A percentile compares a stretch with the other conserved stretches of the same genome.
These are phyloP conservation scores for Hydnum rufescens DNA, from an alignment of 768 basidiomycete species.

Conservation along the genomic window DNA sequence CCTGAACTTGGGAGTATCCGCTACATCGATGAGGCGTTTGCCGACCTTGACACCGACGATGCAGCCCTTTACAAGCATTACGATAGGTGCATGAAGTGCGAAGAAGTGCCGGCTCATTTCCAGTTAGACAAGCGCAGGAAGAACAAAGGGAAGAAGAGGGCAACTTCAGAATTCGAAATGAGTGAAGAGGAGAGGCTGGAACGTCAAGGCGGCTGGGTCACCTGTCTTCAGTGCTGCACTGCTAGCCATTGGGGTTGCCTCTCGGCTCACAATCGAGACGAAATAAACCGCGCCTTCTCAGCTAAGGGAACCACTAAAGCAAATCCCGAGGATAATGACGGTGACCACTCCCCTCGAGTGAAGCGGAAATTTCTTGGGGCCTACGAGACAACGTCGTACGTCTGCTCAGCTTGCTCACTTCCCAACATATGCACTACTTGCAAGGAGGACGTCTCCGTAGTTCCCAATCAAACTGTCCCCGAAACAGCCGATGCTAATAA, in stretches of 20 bases:
- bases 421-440: background rate
- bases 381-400: constrained; percentile 54
- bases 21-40: constrained; percentile 21
- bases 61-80: constrained; percentile 41
- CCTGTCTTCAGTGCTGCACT: constrained; percentile 64
- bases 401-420: constrained; percentile 42
- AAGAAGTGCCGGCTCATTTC: constrained; percentile 34
- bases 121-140: constrained; percentile 21
- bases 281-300: constrained; percentile 41
- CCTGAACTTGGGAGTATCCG: constrained; percentile 27
- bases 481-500: background rate
- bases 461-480: background rate
- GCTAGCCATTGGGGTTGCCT: constrained; percentile 63
- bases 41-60: constrained; percentile 23
- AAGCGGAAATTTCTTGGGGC: constrained; percentile 29
- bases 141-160: constrained; percentile 24
- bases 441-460: background rate
- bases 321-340: constrained; percentile 7
- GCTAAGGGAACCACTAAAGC: constrained; percentile 17
- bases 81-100: constrained; percentile 52
- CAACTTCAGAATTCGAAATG: constrained; percentile 34
- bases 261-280: constrained; percentile 40
- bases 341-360: constrained; percentile 16
- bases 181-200: constrained; percentile 32
- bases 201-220: constrained; percentile 60